Base-by-base conservation (phyloP, 2,329 filamentous ascomycete genomes). In the Colletotrichum endophyticum region DNA sequence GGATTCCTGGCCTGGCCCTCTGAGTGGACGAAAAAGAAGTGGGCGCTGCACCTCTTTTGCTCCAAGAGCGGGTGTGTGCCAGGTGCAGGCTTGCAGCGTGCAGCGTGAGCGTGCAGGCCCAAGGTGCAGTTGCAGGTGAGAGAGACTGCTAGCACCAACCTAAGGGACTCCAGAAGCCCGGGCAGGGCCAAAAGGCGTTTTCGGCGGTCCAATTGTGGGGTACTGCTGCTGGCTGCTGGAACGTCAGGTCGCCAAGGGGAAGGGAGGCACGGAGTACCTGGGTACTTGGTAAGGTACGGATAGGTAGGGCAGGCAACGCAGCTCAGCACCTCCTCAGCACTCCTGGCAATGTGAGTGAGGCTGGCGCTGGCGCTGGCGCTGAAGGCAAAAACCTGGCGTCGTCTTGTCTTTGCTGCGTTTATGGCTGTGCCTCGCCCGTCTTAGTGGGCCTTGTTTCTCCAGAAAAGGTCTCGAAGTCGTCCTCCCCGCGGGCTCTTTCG, bases 121-220 rank as follows among this genome's bases (percentile, higher is more conserved):
- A 16, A 59, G 56, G 56, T 28, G 19, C 59, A 62, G 59, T 28
- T 67, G 59, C 39, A 67, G 44, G 67, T 32, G 44, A 56, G 57
- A 28, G 53, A 34, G 34, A 59, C 19, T 15, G 34, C 34, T 13
- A 12, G 44, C 44, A 49, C 44, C 44, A 49, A 49, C 44, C 44
- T 22, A 49, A 13, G 11, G 11, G 44, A 22, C 44, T 49, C 44
- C 44, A 22, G n/a, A 49, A 22, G 19, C 44, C 44, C 44, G 16
- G 27, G 27, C 25, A 62, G 28, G 36, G 36, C 15, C 34, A 16
- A 34, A 22, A 62, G 70, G 73, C 73, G 73, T 75, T 62, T 75
- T 72, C 73, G 73, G 73, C 70, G 73, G 70, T 44, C 27, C 49
- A 75, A 75, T 73, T 75, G 53, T 73, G 73, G 73, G 73, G 73